Conservation (phyloP, 2,329 filamentous ascomycete genomes). For the Dissoconium aciculare region DNA sequence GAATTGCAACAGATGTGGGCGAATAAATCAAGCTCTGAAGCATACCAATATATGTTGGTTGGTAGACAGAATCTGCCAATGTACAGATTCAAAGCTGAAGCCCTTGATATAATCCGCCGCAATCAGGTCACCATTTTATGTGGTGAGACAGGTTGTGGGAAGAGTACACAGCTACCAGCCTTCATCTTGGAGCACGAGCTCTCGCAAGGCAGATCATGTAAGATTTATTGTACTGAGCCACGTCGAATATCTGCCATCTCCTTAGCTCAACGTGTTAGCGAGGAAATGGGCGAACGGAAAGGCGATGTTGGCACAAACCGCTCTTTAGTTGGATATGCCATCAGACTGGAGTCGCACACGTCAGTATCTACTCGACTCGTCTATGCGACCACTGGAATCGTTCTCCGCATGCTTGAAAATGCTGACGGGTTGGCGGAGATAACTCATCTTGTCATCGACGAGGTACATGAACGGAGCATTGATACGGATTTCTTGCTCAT, state of each 20-base stretch:
- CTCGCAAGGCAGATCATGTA: slow-evolving; percentile 63
- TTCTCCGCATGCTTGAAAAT: slow-evolving; percentile 94
- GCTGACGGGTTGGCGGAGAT: slow-evolving; percentile 76
- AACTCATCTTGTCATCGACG: slow-evolving; percentile 89
- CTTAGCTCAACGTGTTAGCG: slow-evolving; percentile 78
- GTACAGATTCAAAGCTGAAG: slow-evolving; percentile 66
- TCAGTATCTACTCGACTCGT: slow-evolving; percentile 69
- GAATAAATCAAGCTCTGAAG: slow-evolving; percentile 33
- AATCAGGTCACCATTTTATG: slow-evolving; percentile 86
- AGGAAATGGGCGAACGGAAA: slow-evolving; percentile 77
- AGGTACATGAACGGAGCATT: slow-evolving; percentile 91
- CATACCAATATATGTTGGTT: slow-evolving; percentile 66
- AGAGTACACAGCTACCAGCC: slow-evolving; percentile 92
- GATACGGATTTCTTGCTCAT: slow-evolving; percentile 94
- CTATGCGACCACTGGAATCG: slow-evolving; percentile 78
- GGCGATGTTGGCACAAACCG: slow-evolving; percentile 66
- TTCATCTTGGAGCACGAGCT: slow-evolving; percentile 86
- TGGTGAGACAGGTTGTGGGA: slow-evolving; percentile 92
- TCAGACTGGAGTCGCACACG: slow-evolving; percentile 78
- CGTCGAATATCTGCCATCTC: slow-evolving; percentile 93
- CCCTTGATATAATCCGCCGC: slow-evolving; percentile 59
- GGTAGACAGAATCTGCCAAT: slow-evolving; percentile 74
- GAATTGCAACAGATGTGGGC: slow-evolving; percentile 37
- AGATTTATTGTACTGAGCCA: slow-evolving; percentile 90
- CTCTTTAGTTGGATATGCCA: slow-evolving; percentile 87